Evolutionary conservation across 805 yeast genomes (phyloP), one percentile per base, ranked within the genome.

Genomic region (Saturnispora serradocipensis): DNA sequence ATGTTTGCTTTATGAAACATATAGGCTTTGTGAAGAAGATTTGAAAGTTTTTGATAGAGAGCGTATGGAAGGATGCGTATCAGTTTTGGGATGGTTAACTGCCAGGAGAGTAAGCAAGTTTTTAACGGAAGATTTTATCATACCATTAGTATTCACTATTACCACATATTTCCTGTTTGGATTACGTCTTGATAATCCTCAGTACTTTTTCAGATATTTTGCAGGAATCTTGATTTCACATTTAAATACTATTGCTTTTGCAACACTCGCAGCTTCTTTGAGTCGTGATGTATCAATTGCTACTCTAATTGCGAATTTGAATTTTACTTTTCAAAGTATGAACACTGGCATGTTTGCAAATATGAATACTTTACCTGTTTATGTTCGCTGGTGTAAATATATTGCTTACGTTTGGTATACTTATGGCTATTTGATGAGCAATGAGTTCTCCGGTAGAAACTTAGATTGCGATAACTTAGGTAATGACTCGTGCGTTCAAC

Each of bases 301-400:
- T 2, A 71, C 85, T 0, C 67, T 84, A 52, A 65, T 80, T n/a
- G 74, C 80, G 32, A 86, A 85, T 59, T 62, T 81, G 49, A 75
- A 80, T 54, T 84, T 80, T 61, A 86, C 88, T 30, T 67, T 85
- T 27, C 88, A 86, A 59, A 78, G 86, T 49, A 77, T 85, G 74
- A 87, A 88, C 0, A 82, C 88, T 64, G 96, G 96, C 1, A 86
- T 79, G 66, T 87, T 84, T 61, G 85, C 83, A 22, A 86, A 87
- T 63, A 79, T 89, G 1, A 70, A 72, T 7, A 73, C 78, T 1
- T 75, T 87, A 81, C 95, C 95, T 0, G 95, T 86, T 1, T 88
- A 88, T 60, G 95, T 88, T 8, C 72, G 88, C 35, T 88, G 96
- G 96, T 75, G 83, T 5, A 86, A 84, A 61, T 88, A 85, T 65